phyloP scores from a whole-genome alignment of 495 filamentous ascomycete species.

The Hapsidospora chrysogenum region DNA sequence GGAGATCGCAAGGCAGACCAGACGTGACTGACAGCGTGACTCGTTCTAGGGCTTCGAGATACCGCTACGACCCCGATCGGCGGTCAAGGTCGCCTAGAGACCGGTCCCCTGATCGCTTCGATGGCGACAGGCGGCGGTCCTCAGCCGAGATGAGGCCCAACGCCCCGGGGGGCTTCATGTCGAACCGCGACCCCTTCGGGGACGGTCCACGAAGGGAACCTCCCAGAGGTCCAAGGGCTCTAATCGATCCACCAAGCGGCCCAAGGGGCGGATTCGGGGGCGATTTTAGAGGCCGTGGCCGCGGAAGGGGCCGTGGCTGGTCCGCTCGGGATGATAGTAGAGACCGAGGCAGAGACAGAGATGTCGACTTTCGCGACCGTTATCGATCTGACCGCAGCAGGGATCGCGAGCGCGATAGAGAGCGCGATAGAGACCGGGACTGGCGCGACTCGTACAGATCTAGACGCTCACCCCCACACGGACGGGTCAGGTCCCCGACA shows the following conservation, averaged over 20 bases:
- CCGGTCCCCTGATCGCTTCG: slow-evolving; percentile 36
- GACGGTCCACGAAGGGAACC: slow-evolving; percentile 30
- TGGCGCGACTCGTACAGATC: slow-evolving; percentile 23
- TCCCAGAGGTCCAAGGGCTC: slow-evolving; percentile 53
- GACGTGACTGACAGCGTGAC: no score
- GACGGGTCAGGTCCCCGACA: slow-evolving; percentile 20
- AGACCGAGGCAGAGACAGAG: slow-evolving; percentile 41
- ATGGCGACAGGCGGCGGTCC: slow-evolving; percentile 28
- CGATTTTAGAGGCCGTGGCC: slow-evolving; percentile 27
- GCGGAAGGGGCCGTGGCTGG: slow-evolving; percentile 22
- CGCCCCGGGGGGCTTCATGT: slow-evolving; percentile 24
- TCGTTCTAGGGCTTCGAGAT: slow-evolving; percentile 22
- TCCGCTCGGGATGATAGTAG: slow-evolving; percentile 40
- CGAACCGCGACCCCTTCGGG: slow-evolving; percentile 31
- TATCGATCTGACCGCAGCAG: slow-evolving; percentile 31
- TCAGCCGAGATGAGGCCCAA: slow-evolving; percentile 31
- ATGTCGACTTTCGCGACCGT: slow-evolving; percentile 35
- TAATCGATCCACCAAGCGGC: slow-evolving; percentile 47
- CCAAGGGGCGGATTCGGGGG: slow-evolving; percentile 30
- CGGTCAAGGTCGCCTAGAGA: slow-evolving; percentile 38
- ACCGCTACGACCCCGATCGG: slow-evolving; percentile 29
- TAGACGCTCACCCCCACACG: slow-evolving; percentile 27
- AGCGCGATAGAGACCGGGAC: slow-evolving; percentile 15
- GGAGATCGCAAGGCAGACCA: no score
- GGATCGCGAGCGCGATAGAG: slow-evolving; percentile 21